Percentiles rank a stretch among this genome's conserved stretches.
phyloP scores from a whole-genome alignment of 2,329 filamentous ascomycete genomes.

The Neonectria ditissima region DNA sequence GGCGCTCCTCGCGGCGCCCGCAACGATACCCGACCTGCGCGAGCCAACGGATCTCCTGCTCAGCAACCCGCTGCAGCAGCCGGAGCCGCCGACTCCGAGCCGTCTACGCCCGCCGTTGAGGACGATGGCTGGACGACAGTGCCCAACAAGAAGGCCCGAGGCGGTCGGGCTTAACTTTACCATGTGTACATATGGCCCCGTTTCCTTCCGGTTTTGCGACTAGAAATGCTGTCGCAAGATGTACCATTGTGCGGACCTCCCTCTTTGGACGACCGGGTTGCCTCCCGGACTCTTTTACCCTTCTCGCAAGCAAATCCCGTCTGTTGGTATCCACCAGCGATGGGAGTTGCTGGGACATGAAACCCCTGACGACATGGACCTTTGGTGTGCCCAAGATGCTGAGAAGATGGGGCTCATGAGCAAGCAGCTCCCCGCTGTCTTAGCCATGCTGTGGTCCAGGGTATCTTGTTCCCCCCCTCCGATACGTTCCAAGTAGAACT shows the following conservation, averaged over 20 bases:
- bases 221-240: slow-evolving; percentile 51
- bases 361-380: slow-evolving; percentile 19
- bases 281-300: slow-evolving; percentile 35
- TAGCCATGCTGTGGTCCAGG: slow-evolving; percentile 29
- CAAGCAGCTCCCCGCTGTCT: slow-evolving; percentile 33
- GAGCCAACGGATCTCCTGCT: slow-evolving; percentile 60
- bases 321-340: slow-evolving; percentile 30
- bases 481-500: slow-evolving; percentile 41
- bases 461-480: slow-evolving; percentile 41
- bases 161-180: slow-evolving; percentile 49
- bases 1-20: slow-evolving; percentile 57
- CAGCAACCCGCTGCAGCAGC: slow-evolving; percentile 48
- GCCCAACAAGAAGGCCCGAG: slow-evolving; percentile 53
- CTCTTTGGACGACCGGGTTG: slow-evolving; percentile 31
- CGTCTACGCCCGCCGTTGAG: slow-evolving; percentile 60
- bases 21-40: slow-evolving; percentile 59
- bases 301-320: slow-evolving; percentile 37
- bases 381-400: slow-evolving; percentile 29
- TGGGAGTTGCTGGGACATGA: slow-evolving; percentile 12
- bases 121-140: slow-evolving; percentile 73
- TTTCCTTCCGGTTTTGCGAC: slow-evolving; percentile 51
- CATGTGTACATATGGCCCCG: slow-evolving; percentile 52
- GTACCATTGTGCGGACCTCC: slow-evolving; percentile 37
- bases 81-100: slow-evolving; percentile 42
- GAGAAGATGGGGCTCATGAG: slow-evolving; percentile 15